Percentiles rank a stretch among this genome's conserved stretches.
These are phyloP conservation scores for Chlorophyllum brunneum DNA, from an alignment of 768 basidiomycete genomes.

Conservation along the genomic window DNA sequence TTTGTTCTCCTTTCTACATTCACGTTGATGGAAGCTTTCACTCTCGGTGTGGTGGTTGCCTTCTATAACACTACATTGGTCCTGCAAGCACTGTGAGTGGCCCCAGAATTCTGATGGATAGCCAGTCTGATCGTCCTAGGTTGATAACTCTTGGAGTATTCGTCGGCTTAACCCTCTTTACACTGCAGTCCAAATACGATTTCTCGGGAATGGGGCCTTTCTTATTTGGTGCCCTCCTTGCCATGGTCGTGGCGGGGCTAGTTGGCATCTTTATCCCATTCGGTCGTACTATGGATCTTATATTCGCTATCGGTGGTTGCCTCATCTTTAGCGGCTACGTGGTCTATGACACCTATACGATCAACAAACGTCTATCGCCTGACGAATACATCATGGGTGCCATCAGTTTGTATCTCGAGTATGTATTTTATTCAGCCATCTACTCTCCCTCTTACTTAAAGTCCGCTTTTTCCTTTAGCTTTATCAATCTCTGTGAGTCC, in stretches of 20 bases:
- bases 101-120: not conserved
- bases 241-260: slow-evolving; percentile 75
- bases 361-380: slow-evolving; percentile 84
- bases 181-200: slow-evolving; percentile 96
- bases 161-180: slow-evolving; percentile 90
- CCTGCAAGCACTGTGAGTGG: slow-evolving; percentile 76
- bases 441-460: not conserved
- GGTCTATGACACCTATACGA: slow-evolving; percentile 86
- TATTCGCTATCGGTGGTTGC: slow-evolving; percentile 74
- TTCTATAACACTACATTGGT: slow-evolving; percentile 73
- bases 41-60: slow-evolving; percentile 81
- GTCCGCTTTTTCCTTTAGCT: slow-evolving; percentile 38
- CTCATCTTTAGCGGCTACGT: slow-evolving; percentile 88
- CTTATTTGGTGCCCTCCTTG: slow-evolving; percentile 82
- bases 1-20: slow-evolving; percentile 81
- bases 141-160: slow-evolving; percentile 92
- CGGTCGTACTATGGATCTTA: slow-evolving; percentile 72
- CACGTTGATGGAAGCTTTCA: slow-evolving; percentile 87
- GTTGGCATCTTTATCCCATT: slow-evolving; percentile 89
- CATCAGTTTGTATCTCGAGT: slow-evolving; percentile 94
- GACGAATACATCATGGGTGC: slow-evolving; percentile 93
- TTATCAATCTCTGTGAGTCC: slow-evolving; percentile 80
- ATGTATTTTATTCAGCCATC: slow-evolving; percentile 26
- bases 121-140: slow-evolving; percentile 27
- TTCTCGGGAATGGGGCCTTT: slow-evolving; percentile 91